Evolutionary conservation across 805 yeast species (phyloP), one percentile per base, ranked within the genome.

Genomic region (Scheffersomyces spartinae): DNA sequence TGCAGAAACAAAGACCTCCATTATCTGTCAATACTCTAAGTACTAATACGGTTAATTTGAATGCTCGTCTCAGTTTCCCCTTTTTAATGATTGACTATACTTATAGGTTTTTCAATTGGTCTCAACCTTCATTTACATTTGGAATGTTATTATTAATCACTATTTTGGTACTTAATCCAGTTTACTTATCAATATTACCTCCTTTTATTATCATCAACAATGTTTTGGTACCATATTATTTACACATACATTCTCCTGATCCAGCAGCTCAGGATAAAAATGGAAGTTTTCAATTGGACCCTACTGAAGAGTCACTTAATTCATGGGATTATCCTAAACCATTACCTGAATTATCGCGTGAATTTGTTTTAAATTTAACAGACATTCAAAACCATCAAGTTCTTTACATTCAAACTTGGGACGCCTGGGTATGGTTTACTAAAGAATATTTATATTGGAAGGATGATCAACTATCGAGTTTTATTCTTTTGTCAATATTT

Each of bases 351-450:
- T 60, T 80, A 25, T 74, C 86, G 17, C 61, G 80, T 28, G 94
- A 84, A 44, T 84, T 83, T 43, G 49, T 77, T 12, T 44, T 83
- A 29, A 84, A 84, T 44, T 56, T 81, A 39, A 81, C 93, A 1
- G 95, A 84, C 53, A 56, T 83, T 31, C 95, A 84, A 43, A 84
- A 84, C 44, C 77, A 74, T 41, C 75, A 80, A 82, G 43, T 74
- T 16, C 41, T 74, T 9, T 82, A 76, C 45, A 74, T 78, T 7
- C 46, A 55, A 8, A 50, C 60, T 0, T 83, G 74, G 63, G 88
- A 84, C 49, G 60, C 61, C 13, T 26, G 71, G 4, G 55, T 62
- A 12, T 49, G 58, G 37, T 29, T 68, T 21, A 55, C 79, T 17
- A 51, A 56, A 12, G 71, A 68, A 29, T 73, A 74, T 45, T 69